Evolutionary conservation across 2,329 filamentous ascomycete genomes (phyloP), one percentile per base, ranked within the genome.

Genomic region (Rutstroemia sp.): DNA sequence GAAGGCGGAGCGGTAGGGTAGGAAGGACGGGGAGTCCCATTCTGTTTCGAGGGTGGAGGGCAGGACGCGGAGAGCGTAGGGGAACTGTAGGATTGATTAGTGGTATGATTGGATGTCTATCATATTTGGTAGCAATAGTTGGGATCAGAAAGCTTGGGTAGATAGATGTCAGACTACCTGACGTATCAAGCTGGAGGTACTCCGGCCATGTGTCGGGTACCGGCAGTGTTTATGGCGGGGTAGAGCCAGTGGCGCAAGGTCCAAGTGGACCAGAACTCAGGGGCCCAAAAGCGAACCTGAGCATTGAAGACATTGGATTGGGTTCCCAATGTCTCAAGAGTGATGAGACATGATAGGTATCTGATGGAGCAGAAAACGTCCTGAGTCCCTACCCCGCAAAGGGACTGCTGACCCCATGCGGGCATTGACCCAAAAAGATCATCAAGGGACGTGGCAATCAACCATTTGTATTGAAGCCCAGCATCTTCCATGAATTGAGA

Each of bases 21-120:
- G 75, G 73, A 92, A 90, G 44, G 73, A 71, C 38, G 80, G 73
- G 51, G 74, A 76, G 67, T 86, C 75, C 89, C 89, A 94, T 66
- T 88, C 77, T 54, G 77, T 75, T 56, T 78, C 75, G 58, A 92
- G 76, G 56, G 84, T 80, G 57, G 75, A 71, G 48, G 86, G 83
- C 49, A 92, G 81, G 48, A 78, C 81, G 51, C 79, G 71, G 59
- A 92, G 75, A 51, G 87, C 86, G 73, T 90, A 92, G 27, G 89
- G 88, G 69, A 90, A 92, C 88, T 92, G 68, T 57, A 60, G 60
- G 42, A 46, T 25, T 17, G 54, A 40, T 61, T 58, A 62, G 60
- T 54, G 25, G 14, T 25, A 19, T 46, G 19, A 21, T 44, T 36
- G 16, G 25, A 5, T 54, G 12, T 34, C 30, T 34, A 34, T 34